Conservation (phyloP, 2,329 filamentous ascomycete genomes). For the Purpureocillium lavendulum region DNA sequence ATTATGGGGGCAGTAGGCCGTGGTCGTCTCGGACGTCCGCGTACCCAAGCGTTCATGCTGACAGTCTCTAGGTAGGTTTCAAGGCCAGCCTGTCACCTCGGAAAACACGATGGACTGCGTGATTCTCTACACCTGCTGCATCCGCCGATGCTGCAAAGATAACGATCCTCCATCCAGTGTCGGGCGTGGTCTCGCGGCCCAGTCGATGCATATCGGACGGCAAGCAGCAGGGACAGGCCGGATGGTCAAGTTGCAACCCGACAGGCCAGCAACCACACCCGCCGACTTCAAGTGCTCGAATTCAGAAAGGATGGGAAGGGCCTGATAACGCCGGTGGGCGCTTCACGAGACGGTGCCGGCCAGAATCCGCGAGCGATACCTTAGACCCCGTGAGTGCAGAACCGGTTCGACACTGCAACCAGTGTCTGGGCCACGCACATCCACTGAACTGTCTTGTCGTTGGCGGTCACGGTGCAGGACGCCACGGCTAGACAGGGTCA, state of each 20-base stretch:
- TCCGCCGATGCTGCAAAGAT: too few relatives aligned
- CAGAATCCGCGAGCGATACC: conserved; percentile 1
- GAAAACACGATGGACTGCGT: too few relatives aligned
- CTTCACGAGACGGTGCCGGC: background rate
- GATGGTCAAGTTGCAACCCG: background rate
- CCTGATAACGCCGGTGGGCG: conserved; percentile 1
- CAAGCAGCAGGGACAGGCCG: too few relatives aligned
- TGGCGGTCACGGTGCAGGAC: background rate
- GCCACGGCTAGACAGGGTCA: background rate
- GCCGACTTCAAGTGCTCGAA: background rate
- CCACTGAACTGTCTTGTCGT: background rate
- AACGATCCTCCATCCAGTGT: too few relatives aligned
- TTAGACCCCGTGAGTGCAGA: background rate
- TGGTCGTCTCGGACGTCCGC: too few relatives aligned
- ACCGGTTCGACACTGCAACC: background rate
- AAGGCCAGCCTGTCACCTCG: too few relatives aligned
- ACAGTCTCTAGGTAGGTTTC: too few relatives aligned
- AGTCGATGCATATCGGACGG: too few relatives aligned
- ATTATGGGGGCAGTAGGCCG: too few relatives aligned
- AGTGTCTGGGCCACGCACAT: background rate
- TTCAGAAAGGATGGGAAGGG: background rate
- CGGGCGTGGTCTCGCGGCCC: too few relatives aligned
- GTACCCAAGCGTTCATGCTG: too few relatives aligned
- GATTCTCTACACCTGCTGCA: too few relatives aligned
- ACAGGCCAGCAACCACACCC: background rate